Evolutionary conservation across 2,329 filamentous ascomycete species (phyloP).

Genomic region (Zasmidium angulare): DNA sequence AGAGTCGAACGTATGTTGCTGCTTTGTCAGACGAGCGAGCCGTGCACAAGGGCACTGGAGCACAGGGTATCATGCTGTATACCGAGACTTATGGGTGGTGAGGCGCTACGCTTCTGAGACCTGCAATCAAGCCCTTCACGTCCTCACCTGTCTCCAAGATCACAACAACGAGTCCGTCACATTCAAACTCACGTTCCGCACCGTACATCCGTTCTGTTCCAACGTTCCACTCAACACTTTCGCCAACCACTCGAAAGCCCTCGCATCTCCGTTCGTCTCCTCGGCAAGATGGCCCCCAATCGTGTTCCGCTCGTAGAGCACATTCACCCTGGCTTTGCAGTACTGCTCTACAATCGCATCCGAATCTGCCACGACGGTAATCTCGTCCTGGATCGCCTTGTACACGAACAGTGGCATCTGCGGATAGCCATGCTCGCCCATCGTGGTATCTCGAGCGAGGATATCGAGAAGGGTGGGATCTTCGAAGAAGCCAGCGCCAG

Average conservation of each 20-base stretch:
- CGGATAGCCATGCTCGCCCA: conserved; percentile 41
- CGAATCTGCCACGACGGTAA: conserved; percentile 43
- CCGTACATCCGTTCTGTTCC: conserved; percentile 18
- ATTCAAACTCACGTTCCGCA: conserved; percentile 19
- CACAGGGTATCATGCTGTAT: conserved; percentile 63
- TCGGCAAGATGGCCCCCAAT: conserved; percentile 42
- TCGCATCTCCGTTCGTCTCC: conserved; percentile 32
- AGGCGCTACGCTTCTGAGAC: not conserved
- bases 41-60: conserved; percentile 66
- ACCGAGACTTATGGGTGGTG: conserved; percentile 57
- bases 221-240: conserved; percentile 15
- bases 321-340: conserved; percentile 39
- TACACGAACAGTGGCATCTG: conserved; percentile 50
- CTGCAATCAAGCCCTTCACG: too few species aligned
- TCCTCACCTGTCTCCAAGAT: not conserved
- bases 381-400: conserved; percentile 48
- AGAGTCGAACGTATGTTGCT: conserved; percentile 56
- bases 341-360: conserved; percentile 43
- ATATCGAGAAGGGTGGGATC: conserved; percentile 44
- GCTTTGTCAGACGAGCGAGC: conserved; percentile 63
- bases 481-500: conserved; percentile 21
- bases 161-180: conserved; percentile 8
- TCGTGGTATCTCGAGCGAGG: conserved; percentile 40
- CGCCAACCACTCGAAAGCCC: conserved; percentile 29
- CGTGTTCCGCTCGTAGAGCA: conserved; percentile 45